Evolutionary conservation across 2,329 filamentous ascomycete species (phyloP), one percentile per base, ranked within the genome.

Genomic region (Aureobasidium sp.): DNA sequence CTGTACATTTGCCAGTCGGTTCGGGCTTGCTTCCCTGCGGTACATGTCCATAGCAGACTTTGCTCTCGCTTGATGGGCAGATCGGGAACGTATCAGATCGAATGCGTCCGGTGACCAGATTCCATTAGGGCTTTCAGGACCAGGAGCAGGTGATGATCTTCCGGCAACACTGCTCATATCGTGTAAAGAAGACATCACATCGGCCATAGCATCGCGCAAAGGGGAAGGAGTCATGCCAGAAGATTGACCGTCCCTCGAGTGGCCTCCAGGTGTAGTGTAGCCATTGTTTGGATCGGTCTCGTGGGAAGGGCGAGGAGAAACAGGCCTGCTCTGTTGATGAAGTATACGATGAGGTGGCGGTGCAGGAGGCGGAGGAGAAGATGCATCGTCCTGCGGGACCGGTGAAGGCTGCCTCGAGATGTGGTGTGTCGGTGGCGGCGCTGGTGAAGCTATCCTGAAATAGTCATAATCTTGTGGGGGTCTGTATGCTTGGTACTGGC

Each of bases 21-120:
- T 58, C 5, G 58, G 60, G 10, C 65, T 63, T 34, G 67, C 60
- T 32, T 70, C 64, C 48, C 69, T 58, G 9, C 72, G 73, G 37
- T 82, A 80, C 64, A 91, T 82, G 0, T 89, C 91, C 69, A 90
- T 80, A 0, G 91, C 88, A 4, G 91, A 94, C 65, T 89, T 81
- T 0, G 91, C 87, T 41, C 87, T 79, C 66, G 66, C 75, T 71
- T 69, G 64, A 70, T 69, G 74, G 47, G 65, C 73, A 11, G 75
- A 76, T 21, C 73, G 72, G n/a, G 72, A 70, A 50, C 79, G 77
- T 5, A 79, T 74, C 59, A 82, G 76, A 65, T 87, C 87, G 69
- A 95, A 97, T 8, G 87, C 90, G 68, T 96, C 92, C 0, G 91
- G 91, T 0, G 91, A 94, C 94, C 94, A 99, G 5, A 91, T 87